Evolutionary conservation across 257 asterid genomes (phyloP).

Genomic region (Solanum paucissectum): DNA sequence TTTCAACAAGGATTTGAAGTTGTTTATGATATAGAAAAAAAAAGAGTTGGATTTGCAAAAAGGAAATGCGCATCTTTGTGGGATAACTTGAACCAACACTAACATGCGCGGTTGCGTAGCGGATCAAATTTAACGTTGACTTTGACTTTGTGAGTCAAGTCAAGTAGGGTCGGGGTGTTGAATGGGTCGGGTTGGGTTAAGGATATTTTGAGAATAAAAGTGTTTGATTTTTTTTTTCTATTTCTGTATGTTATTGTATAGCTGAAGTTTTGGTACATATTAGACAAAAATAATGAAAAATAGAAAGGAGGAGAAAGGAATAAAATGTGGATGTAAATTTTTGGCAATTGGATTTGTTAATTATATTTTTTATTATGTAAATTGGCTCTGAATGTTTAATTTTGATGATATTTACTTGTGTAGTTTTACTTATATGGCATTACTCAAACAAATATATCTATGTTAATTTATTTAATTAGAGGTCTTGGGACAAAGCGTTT

Average conservation of each 20-base stretch:
- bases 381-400: neutral
- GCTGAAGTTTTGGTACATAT: neutral
- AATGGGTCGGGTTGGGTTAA: neutral
- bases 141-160: neutral
- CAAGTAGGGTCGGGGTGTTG: neutral
- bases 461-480: no score
- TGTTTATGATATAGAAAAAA: constrained; percentile 72
- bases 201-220: neutral
- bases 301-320: neutral
- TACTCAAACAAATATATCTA: neutral
- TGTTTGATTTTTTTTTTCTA: neutral
- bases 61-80: constrained; percentile 79
- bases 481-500: no score
- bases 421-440: neutral
- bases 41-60: constrained; percentile 73
- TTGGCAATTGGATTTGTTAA: neutral
- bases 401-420: neutral
- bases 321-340: neutral
- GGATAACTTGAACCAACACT: constrained; percentile 43
- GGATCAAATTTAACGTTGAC: neutral
- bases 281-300: neutral
- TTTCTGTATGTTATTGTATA: neutral
- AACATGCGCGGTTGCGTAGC: constrained; percentile 9
- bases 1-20: constrained; percentile 98
- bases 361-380: neutral